Base-by-base conservation (phyloP, 106 monocot species). In the Ottelia alismoides region DNA sequence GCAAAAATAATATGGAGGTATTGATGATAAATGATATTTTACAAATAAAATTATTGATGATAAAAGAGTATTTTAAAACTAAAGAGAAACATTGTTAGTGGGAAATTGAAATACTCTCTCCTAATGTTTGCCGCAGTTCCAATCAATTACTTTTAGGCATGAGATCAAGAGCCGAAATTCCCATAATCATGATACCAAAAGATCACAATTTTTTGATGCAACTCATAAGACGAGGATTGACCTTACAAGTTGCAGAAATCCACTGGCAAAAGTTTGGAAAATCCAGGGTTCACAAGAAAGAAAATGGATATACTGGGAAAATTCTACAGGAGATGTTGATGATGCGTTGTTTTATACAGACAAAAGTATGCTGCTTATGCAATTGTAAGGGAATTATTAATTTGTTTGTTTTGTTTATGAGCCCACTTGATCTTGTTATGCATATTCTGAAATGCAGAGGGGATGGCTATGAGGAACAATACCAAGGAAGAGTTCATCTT, bases 1-100 rank as follows among this genome's bases (percentile, higher is more conserved):
- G 84, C 30, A 45, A 25, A 59, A 76, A 88, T 28, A 94, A 94
- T 62, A 78, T 62, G 81, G 88, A 88, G 88, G 93, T 94, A 30
- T 55, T 47, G 3, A 43, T 6, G 40, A 43, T 43, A 7, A 43
- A 43, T 43, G 6, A 43, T 43, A 6, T 43, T 7, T 7, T 43
- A n/a, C 16, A 43, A 7, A 43, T 43, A 43, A 7, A 16, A 7
- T 6, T 43, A 43, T 6, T 43, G 40, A 43, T 7, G 10, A 43
- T 43, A 7, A 7, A 43, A 7, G 40, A 43, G 16, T 7, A 7
- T 43, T 43, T 7, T 43, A 43, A 43, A 7, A 43, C 10, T 16
- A 7, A 7, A 6, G 16, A 43, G 16, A 43, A 43, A 43, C 16
- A 16, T 7, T 43, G 40, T 43, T 6, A 7, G 10, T 43, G 40